Conservation (phyloP, 805 yeast genomes). For the Ascoidea rubescens region DNA sequence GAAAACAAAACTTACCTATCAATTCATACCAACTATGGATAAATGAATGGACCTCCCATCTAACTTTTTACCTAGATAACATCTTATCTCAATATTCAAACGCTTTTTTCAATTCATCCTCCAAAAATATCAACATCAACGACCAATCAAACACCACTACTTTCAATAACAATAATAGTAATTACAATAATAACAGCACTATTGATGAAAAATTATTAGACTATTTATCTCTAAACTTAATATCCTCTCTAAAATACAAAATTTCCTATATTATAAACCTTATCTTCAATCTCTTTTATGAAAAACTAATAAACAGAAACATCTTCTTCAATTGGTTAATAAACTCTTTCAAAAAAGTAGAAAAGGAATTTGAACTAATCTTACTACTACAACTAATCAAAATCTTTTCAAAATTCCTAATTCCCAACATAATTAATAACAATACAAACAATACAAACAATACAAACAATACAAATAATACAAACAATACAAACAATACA, state of each 20-base stretch:
- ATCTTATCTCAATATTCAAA: neutral
- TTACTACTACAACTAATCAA: too few relatives aligned
- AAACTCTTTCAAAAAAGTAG: slow-evolving; percentile 27
- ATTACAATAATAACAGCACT: slow-evolving; percentile 2
- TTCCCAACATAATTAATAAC: too few relatives aligned
- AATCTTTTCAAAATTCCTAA: too few relatives aligned
- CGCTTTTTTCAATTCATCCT: neutral
- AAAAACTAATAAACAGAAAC: slow-evolving; percentile 48
- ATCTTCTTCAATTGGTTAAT: slow-evolving; percentile 53
- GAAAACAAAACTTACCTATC: slow-evolving; percentile 23
- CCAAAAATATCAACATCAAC: neutral
- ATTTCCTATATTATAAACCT: slow-evolving; percentile 49
- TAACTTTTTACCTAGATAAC: slow-evolving; percentile 34
- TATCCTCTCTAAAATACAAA: slow-evolving; percentile 28
- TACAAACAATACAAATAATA: too few relatives aligned
- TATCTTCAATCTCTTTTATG: slow-evolving; percentile 51
- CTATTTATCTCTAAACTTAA: slow-evolving; percentile 10
- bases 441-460: too few relatives aligned
- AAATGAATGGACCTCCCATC: slow-evolving; percentile 83
- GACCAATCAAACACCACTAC: neutral
- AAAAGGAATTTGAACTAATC: too few relatives aligned
- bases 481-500: too few relatives aligned
- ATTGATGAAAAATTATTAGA: slow-evolving; percentile 15
- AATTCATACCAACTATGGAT: slow-evolving; percentile 48
- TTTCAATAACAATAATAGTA: neutral